These are phyloP conservation scores for Cadophora gregata DNA, from an alignment of 2,329 filamentous ascomycete species.

Conservation along the genomic window DNA sequence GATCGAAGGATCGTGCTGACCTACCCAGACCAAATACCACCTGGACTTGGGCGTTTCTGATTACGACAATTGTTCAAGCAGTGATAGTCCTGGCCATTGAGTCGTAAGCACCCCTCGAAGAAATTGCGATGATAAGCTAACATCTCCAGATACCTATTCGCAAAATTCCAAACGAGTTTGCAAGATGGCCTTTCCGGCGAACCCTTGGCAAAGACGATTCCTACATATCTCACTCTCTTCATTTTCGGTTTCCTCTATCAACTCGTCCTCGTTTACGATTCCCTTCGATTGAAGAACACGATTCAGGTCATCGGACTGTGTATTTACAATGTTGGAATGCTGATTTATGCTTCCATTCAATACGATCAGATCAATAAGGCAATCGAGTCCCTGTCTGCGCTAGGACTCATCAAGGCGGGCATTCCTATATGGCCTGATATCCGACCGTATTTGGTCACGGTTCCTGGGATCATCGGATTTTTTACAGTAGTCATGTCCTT, in stretches of 20 bases:
- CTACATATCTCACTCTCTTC: conserved; percentile 94
- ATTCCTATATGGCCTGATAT: conserved; percentile 70
- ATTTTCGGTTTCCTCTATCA: conserved; percentile 98
- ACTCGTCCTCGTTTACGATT: conserved; percentile 89
- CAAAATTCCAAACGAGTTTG: conserved; percentile 75
- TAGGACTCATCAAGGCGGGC: conserved; percentile 41
- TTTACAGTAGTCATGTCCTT: conserved; percentile 75
- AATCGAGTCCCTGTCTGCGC: conserved; percentile 62
- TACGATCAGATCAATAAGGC: conserved; percentile 87
- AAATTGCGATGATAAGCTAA: not conserved
- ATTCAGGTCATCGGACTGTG: conserved; percentile 98
- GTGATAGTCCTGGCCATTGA: conserved; percentile 83
- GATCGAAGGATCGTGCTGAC: conserved; percentile 7
- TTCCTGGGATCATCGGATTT: conserved; percentile 82
- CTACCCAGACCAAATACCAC: conserved; percentile 66
- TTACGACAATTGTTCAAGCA: conserved; percentile 76
- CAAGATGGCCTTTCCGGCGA: conserved; percentile 54
- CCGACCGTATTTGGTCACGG: conserved; percentile 79
- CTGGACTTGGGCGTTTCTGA: conserved; percentile 89
- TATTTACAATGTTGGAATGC: conserved; percentile 86
- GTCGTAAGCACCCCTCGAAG: conserved; percentile 63
- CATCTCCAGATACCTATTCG: conserved; percentile 77
- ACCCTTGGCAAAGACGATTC: conserved; percentile 74
- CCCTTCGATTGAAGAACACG: conserved; percentile 92
- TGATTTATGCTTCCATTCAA: conserved; percentile 93